These are phyloP conservation scores for Rhizophagus prolifer DNA, from an alignment of 192 early-diverging fungal species.

Conservation along the genomic window DNA sequence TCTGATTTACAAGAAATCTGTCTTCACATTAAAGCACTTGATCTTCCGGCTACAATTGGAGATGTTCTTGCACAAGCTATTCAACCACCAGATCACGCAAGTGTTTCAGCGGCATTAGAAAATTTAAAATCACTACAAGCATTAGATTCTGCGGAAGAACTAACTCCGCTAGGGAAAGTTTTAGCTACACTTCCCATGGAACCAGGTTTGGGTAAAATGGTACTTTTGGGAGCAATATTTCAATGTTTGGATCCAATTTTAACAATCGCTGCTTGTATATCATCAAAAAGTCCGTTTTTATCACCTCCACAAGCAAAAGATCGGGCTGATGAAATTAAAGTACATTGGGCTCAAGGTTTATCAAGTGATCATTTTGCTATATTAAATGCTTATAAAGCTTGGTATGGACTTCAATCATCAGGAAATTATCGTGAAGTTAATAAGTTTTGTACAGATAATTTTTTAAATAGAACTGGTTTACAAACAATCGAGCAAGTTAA, in stretches of 20 bases:
- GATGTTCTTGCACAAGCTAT: slow-evolving; percentile 44
- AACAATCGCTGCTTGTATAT: slow-evolving; percentile 58
- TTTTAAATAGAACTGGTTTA: slow-evolving; percentile 41
- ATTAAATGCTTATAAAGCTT: slow-evolving; percentile 49
- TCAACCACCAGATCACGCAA: slow-evolving; percentile 44
- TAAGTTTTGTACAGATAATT: slow-evolving; percentile 47
- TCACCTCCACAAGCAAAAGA: slow-evolving; percentile 38
- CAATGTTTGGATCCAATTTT: slow-evolving; percentile 68
- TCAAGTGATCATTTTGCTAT: slow-evolving; percentile 47
- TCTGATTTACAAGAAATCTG: slow-evolving; percentile 53
- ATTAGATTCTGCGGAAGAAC: slow-evolving; percentile 45
- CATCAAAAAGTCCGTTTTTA: slow-evolving; percentile 44
- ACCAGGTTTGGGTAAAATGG: slow-evolving; percentile 68
- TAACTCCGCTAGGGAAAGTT: slow-evolving; percentile 66
- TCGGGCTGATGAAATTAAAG: slow-evolving; percentile 43
- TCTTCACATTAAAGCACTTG: slow-evolving; percentile 49
- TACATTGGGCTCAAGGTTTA: slow-evolving; percentile 43
- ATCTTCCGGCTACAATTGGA: slow-evolving; percentile 37
- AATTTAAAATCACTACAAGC: slow-evolving; percentile 43
- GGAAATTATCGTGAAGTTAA: slow-evolving; percentile 25
- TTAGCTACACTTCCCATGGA: slow-evolving; percentile 62
- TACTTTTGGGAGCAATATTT: slow-evolving; percentile 60
- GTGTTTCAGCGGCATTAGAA: slow-evolving; percentile 39
- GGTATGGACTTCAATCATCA: slow-evolving; percentile 38
- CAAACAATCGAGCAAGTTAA: slow-evolving; percentile 46